Evolutionary conservation across 192 early-diverging fungal genomes (phyloP).

Genomic region (Backusella circina): DNA sequence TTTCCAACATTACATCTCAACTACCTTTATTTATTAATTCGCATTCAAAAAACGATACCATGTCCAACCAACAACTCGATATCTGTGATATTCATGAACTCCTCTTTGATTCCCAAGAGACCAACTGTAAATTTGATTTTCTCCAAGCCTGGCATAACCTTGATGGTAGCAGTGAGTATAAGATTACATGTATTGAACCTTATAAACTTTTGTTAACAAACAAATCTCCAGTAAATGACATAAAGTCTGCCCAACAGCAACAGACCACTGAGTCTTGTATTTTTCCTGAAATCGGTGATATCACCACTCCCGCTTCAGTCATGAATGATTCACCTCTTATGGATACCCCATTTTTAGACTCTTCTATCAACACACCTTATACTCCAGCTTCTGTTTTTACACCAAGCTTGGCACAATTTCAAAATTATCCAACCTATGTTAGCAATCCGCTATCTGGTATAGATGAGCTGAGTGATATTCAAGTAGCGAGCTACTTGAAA

Average conservation of each 20-base stretch:
- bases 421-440: background rate
- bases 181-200: background rate
- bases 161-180: background rate
- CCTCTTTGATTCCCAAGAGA: background rate
- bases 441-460: background rate
- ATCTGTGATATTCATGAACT: background rate
- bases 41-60: background rate
- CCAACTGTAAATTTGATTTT: background rate
- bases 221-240: background rate
- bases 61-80: background rate
- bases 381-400: background rate
- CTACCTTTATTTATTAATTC: background rate
- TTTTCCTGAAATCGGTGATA: background rate
- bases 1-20: background rate
- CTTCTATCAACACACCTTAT: background rate
- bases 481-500: conserved; percentile 1
- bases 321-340: background rate
- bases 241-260: background rate
- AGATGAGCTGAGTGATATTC: background rate
- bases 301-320: background rate
- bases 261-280: background rate
- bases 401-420: conserved; percentile 2
- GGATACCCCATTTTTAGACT: background rate
- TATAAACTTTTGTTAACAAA: background rate
- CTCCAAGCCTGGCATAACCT: background rate